Conservation (phyloP, 2,329 filamentous ascomycete species). For the Dothidotthia symphoricarpi region DNA sequence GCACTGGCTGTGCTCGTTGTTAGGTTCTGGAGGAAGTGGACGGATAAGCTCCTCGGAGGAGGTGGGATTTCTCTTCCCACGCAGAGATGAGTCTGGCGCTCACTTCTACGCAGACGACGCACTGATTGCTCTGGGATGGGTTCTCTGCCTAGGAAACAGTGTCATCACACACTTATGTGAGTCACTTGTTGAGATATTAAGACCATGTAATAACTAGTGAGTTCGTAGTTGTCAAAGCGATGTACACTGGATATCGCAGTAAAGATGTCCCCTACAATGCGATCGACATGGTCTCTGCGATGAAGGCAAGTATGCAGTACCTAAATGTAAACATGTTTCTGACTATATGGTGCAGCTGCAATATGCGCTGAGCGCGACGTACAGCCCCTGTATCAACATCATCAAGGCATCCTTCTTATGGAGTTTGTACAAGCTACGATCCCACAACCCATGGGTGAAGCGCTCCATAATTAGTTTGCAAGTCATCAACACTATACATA, state of each 20-base stretch:
- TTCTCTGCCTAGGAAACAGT: conserved; percentile 9
- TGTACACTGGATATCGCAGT: conserved; percentile 15
- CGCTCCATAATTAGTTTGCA: conserved; percentile 17
- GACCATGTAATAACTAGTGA: too few relatives aligned
- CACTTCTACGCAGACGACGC: conserved; percentile 8
- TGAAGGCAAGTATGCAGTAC: conserved; percentile 8
- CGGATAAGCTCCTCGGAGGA: conserved; percentile 15
- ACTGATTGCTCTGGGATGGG: conserved; percentile 12
- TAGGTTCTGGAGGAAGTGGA: conserved; percentile 15
- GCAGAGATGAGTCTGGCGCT: background rate
- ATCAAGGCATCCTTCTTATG: conserved; percentile 24
- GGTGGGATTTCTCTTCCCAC: conserved; percentile 9
- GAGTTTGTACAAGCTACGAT: conserved; percentile 21
- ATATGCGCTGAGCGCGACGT: conserved; percentile 17
- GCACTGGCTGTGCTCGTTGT: conserved; percentile 11
- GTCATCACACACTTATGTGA: conserved; percentile 19
- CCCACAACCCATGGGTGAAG: conserved; percentile 14
- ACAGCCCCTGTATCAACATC: conserved; percentile 19
- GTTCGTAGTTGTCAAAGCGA: conserved; percentile 12
- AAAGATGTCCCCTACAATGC: conserved; percentile 14
- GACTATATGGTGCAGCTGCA: conserved; percentile 7
- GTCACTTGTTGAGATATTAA: background rate
- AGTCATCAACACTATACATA: conserved; percentile 16
- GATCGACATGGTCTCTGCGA: conserved; percentile 7
- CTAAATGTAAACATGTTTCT: background rate